A percentile compares a stretch with the other conserved stretches of the same genome.
Conservation (phyloP, 306 rosid genomes). For the Prunus davidiana region DNA sequence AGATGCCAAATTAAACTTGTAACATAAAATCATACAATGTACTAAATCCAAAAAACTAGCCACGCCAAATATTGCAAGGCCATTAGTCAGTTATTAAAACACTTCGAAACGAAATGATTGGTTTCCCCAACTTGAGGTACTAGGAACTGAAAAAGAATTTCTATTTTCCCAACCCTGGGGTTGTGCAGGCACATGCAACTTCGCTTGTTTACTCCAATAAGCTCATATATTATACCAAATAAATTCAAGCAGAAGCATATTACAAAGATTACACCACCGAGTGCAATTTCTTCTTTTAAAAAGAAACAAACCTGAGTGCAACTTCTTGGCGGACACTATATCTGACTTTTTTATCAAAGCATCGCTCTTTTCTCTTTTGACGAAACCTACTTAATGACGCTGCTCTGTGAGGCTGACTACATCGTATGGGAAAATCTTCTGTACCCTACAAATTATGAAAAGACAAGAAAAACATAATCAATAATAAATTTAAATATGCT, state of each 20-base stretch:
- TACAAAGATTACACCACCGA: neutral
- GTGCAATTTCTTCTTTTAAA: neutral
- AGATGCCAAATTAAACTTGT: too few species aligned
- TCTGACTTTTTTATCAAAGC: constrained; percentile 94
- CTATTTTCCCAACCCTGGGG: neutral
- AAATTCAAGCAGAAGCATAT: neutral
- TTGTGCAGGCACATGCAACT: neutral
- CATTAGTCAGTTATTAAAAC: too few species aligned
- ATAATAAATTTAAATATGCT: neutral
- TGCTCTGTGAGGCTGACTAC: constrained; percentile 79
- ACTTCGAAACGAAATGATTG: too few species aligned
- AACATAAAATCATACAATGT: too few species aligned
- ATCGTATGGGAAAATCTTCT: constrained; percentile 50
- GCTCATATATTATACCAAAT: too few species aligned
- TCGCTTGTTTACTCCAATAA: neutral
- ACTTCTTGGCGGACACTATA: constrained; percentile 97
- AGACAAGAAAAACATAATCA: constrained; percentile 7
- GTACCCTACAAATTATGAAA: constrained; percentile 40
- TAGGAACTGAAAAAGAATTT: neutral
- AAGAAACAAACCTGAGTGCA: constrained; percentile 65
- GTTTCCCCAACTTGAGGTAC: too few species aligned
- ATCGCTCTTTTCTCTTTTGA: constrained; percentile 88
- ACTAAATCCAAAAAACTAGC: too few species aligned
- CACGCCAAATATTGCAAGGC: too few species aligned
- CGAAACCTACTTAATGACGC: constrained; percentile 82